Evolutionary conservation across 2,329 filamentous ascomycete species (phyloP), one percentile per base, ranked within the genome.

Genomic region (Verticillium zaregamsianum): DNA sequence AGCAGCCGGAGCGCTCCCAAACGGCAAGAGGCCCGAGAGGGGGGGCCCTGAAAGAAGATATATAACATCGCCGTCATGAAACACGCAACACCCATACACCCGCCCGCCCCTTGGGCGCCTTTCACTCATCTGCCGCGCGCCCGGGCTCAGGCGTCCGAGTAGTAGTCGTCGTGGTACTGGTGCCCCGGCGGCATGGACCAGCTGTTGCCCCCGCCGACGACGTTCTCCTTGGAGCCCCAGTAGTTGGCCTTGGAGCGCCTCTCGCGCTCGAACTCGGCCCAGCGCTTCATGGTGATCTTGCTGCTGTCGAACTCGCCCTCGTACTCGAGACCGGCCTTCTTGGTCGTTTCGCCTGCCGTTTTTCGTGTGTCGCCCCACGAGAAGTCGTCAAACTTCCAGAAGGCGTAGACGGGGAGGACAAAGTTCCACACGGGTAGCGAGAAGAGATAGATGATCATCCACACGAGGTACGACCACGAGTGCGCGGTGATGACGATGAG

Each of bases 361-460:
- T 98, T 96, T 65, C 95, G 88, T 61, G 95, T 99, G 66, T 99
- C 96, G 71, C 95, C 95, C 95, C 95, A 99, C 62, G 91, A 96
- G 82, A 99, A 99, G 80, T 99, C 95, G 74, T 99, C 95, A 74
- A 99, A 99, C 79, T 99, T 98, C 95, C 95, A 99, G 82, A 94
- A 99, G 3, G 95, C 90, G 73, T 99, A 99, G 8, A 87, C 86
- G 0, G 95, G 95, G 9, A 99, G 87, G 40, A 99, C 83, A 74
- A 99, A 97, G 77, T 99, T 99, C 95, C 95, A 99, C 62, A 99
- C 85, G 0, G 96, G 96, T 1, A 99, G 86, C 1, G 95, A 97
- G 55, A 93, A 60, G 20, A 99, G 86, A 76, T 99, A 99, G 76
- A 98, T 95, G 54, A 95, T 74, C 95, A 99, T 98, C 95, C 95